phyloP scores from a whole-genome alignment of 1,284 basidiomycete genomes.

The Mycena sp. region DNA sequence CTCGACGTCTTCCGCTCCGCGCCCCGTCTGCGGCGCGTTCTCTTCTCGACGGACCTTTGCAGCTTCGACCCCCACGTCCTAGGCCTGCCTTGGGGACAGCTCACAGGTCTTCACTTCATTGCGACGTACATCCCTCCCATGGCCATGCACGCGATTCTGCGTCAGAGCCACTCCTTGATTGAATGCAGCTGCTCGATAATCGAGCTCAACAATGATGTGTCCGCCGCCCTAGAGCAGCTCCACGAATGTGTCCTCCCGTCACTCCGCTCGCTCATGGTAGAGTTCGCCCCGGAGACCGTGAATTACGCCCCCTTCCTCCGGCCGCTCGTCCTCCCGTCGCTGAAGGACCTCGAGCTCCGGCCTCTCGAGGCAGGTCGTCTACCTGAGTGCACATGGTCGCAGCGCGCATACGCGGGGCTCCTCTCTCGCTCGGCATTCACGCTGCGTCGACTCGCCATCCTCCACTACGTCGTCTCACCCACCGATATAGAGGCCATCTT shows the following conservation, averaged over 20 bases:
- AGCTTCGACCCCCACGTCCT: slow-evolving; percentile 26
- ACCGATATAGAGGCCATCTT: too few relatives aligned
- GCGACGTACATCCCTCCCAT: slow-evolving; percentile 30
- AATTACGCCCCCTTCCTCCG: slow-evolving; percentile 28
- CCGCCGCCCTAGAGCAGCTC: slow-evolving; percentile 14
- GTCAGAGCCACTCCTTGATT: slow-evolving; percentile 18
- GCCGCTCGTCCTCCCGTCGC: slow-evolving; percentile 27
- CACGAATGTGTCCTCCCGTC: slow-evolving; percentile 15
- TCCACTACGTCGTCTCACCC: too few relatives aligned
- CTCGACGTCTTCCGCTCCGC: slow-evolving; percentile 29
- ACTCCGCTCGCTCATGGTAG: slow-evolving; percentile 25
- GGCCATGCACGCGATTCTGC: slow-evolving; percentile 26
- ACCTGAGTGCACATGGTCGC: slow-evolving; percentile 24
- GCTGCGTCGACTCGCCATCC: too few relatives aligned
- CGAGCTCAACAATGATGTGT: slow-evolving; percentile 16
- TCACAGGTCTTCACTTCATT: slow-evolving; percentile 28
- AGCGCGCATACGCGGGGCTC: slow-evolving; percentile 14
- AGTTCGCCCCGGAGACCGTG: slow-evolving; percentile 17
- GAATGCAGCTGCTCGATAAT: slow-evolving; percentile 31
- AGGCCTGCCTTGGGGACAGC: slow-evolving; percentile 27
- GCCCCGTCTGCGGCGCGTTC: slow-evolving; percentile 25
- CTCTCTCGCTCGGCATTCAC: too few relatives aligned
- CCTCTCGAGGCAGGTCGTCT: slow-evolving; percentile 24
- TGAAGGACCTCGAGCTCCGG: slow-evolving; percentile 29
- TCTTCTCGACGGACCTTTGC: slow-evolving; percentile 28